Evolutionary conservation across 1,284 basidiomycete genomes (phyloP).

Genomic region (Waitea zeae): DNA sequence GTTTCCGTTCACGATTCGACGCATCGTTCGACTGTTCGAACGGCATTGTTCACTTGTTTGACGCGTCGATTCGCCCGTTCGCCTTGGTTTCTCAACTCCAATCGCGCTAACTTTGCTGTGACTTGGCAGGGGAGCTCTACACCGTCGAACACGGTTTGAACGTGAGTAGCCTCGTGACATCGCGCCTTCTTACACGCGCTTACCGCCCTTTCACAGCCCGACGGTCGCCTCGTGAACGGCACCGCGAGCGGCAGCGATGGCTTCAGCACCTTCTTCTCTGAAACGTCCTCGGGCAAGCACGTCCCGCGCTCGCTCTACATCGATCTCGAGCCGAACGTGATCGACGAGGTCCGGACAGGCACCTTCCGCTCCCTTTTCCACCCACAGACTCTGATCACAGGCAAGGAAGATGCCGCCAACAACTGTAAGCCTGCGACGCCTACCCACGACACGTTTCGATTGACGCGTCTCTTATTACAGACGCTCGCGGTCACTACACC

Average conservation of each 20-base stretch:
- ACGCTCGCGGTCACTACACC: slow-evolving; percentile 96
- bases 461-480: slow-evolving; percentile 19
- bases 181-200: too few relatives aligned
- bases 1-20: slow-evolving; percentile 12
- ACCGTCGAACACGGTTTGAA: slow-evolving; percentile 96
- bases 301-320: slow-evolving; percentile 97
- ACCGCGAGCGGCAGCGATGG: slow-evolving; percentile 67
- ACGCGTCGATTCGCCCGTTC: not conserved
- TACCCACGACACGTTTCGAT: not conserved
- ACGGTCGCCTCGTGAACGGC: slow-evolving; percentile 73
- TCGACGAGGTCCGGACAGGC: slow-evolving; percentile 94
- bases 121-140: slow-evolving; percentile 54
- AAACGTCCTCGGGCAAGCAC: slow-evolving; percentile 90
- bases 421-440: slow-evolving; percentile 67
- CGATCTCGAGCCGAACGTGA: slow-evolving; percentile 93
- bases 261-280: slow-evolving; percentile 95
- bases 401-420: slow-evolving; percentile 99
- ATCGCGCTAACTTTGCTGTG: not conserved
- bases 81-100: not conserved
- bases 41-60: too few relatives aligned
- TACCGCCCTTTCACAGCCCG: slow-evolving; percentile 40
- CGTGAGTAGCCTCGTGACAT: slow-evolving; percentile 16
- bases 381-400: slow-evolving; percentile 94
- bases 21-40: slow-evolving; percentile 11
- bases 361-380: slow-evolving; percentile 96